phyloP scores from a whole-genome alignment of 2,329 filamentous ascomycete genomes.

The Ophiocordyceps camponoti-saundersi region DNA sequence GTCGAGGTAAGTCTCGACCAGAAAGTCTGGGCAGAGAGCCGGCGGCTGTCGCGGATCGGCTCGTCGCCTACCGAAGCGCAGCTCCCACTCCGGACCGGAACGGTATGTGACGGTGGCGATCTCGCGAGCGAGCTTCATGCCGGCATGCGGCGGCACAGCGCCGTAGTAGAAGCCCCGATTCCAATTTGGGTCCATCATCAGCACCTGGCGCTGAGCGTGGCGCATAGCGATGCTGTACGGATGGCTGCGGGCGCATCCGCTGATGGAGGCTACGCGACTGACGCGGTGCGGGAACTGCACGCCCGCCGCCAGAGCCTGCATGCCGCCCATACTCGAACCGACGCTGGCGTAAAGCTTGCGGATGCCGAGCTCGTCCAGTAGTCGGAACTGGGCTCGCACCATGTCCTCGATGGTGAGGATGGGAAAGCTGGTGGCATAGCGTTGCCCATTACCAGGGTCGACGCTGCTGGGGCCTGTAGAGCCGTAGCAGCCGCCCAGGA shows the following conservation, averaged over 20 bases:
- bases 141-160: conserved; percentile 73
- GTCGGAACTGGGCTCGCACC: conserved; percentile 85
- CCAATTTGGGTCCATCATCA: conserved; percentile 99
- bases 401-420: conserved; percentile 95
- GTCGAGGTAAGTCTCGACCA: conserved; percentile 96
- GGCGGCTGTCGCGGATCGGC: conserved; percentile 77
- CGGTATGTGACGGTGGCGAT: conserved; percentile 97
- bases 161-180: conserved; percentile 89
- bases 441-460: conserved; percentile 74
- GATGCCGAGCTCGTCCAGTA: conserved; percentile 67
- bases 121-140: conserved; percentile 95
- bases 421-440: conserved; percentile 87
- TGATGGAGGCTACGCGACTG: conserved; percentile 70
- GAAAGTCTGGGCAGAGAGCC: conserved; percentile 88
- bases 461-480: conserved; percentile 81
- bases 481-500: conserved; percentile 88
- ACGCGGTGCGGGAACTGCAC: conserved; percentile 71
- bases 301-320: conserved; percentile 85
- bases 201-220: conserved; percentile 88
- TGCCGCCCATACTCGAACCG: conserved; percentile 93
- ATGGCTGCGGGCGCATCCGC: conserved; percentile 83
- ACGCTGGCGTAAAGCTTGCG: conserved; percentile 76
- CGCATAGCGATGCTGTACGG: conserved; percentile 98
- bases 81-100: conserved; percentile 94
- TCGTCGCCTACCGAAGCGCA: conserved; percentile 72